A percentile compares a stretch with the other conserved stretches of the same genome.
phyloP scores from a whole-genome alignment of 306 rosid genomes.

The Fragaria vesca region DNA sequence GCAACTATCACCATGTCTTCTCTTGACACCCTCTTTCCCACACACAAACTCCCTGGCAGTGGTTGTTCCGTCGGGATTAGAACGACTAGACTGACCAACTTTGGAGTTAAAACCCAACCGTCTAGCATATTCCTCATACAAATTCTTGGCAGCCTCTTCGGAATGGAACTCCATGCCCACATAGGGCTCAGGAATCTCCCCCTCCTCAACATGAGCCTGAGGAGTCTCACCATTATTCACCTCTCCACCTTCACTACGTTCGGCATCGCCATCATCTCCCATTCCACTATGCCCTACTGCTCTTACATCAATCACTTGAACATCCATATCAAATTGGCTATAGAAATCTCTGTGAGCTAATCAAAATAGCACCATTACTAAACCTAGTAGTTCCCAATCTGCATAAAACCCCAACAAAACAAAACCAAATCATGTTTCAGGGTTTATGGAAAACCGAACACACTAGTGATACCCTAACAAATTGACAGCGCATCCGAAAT shows the following conservation, averaged over 20 bases:
- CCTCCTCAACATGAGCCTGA: conserved; percentile 32
- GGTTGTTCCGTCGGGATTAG: conserved; percentile 51
- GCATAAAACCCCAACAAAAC: neutral
- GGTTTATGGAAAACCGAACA: neutral
- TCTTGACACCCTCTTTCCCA: conserved; percentile 67
- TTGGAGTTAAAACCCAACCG: conserved; percentile 54
- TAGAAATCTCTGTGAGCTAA: conserved; percentile 21
- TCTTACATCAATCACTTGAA: conserved; percentile 58
- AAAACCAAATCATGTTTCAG: neutral
- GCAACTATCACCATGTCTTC: conserved; percentile 61
- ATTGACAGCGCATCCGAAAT: neutral
- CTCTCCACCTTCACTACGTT: conserved; percentile 42
- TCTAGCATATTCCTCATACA: conserved; percentile 51
- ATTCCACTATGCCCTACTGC: conserved; percentile 49
- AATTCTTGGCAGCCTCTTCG: conserved; percentile 49
- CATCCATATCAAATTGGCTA: conserved; percentile 59
- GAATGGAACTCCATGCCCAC: conserved; percentile 59
- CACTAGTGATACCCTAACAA: neutral
- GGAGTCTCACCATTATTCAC: conserved; percentile 48
- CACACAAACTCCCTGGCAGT: conserved; percentile 66
- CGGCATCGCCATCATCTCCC: conserved; percentile 47
- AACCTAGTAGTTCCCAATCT: conserved; percentile 1
- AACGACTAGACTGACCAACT: conserved; percentile 47
- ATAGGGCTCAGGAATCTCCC: conserved; percentile 44
- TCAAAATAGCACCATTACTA: conserved; percentile 21